Percentiles rank a stretch among this genome's conserved stretches.
Conservation (phyloP, 73 alveolate genomes). For the Paramecium primaurelia region DNA sequence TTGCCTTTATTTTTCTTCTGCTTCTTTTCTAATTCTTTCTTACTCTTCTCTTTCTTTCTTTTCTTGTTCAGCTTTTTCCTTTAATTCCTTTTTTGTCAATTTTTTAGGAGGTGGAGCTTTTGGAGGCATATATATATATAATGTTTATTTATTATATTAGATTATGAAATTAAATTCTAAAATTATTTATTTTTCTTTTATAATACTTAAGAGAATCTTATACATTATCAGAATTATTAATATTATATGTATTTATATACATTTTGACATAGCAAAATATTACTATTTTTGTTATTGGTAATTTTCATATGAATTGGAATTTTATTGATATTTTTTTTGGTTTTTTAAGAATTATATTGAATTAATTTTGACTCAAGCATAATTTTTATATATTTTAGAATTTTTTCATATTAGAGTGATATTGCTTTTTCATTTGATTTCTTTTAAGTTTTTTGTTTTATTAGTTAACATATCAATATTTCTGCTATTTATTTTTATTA, state of each 20-base stretch:
- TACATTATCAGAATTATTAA: not conserved
- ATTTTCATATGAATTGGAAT: not conserved
- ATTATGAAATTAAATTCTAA: not conserved
- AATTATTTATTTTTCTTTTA: not conserved
- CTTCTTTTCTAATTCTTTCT: constrained; percentile 66
- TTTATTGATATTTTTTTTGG: not conserved
- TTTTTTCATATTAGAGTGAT: not conserved
- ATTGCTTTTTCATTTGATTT: not conserved
- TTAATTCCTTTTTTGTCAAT: constrained; percentile 30
- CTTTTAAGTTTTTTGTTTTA: not conserved
- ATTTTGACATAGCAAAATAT: not conserved
- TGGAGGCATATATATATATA: not conserved
- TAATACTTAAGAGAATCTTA: not conserved
- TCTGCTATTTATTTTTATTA: not conserved
- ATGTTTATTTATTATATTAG: not conserved
- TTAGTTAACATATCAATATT: not conserved
- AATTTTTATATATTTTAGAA: not conserved
- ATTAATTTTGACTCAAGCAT: not conserved
- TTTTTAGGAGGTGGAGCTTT: constrained; percentile 37
- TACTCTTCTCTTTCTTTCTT: constrained; percentile 62
- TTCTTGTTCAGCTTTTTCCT: constrained; percentile 8
- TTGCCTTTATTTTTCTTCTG: constrained; percentile 59
- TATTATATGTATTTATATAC: too few species aligned
- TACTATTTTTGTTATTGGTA: too few species aligned
- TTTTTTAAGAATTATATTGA: not conserved